Base-by-base conservation (phyloP, 2,329 filamentous ascomycete genomes). In the Diaporthe australafricana region DNA sequence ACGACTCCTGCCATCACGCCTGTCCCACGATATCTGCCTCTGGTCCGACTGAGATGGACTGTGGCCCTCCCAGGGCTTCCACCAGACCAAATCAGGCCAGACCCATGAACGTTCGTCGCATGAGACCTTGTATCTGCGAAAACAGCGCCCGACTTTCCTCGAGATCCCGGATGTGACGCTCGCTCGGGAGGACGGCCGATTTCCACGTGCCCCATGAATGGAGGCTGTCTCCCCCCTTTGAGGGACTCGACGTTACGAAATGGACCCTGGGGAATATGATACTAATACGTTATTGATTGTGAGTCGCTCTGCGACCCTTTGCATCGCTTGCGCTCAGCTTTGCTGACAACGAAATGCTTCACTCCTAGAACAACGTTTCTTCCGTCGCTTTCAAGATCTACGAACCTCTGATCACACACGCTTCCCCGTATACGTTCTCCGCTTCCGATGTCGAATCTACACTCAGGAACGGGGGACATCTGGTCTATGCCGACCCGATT, bases 241-340 rank as follows among this genome's bases (percentile, higher is more conserved):
- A 73, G 72, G 74, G 75, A 75, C 70, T 73, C 71, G 68, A 74
- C 50, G 48, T 40, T 77, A 74, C 87, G 88, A 87, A 79, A 91
- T 91, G 89, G 89, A 91, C 81, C 86, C 87, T 80, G 87, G 87
- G 75, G 88, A 90, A 82, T 90, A 89, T 81, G 88, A 89, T 78
- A 91, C 89, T 79, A 91, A 91, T 82, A 85, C 85, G 73, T 81
- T 91, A 77, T 82, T 89, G 77, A 84, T 90, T 83, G 89, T 90
- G 76, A 77, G 87, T 83, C 40, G 22, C 45, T 17, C 14, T 11
- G 32, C 25, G 12, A 32, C 53, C 30, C 27, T n/a, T 32, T 11
- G 45, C 40, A 45, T 70, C 47, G 69, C 9, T 25, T 60, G 48
- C 35, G 66, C 17, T 35, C 50, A 17, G 8, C 53, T 11, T 55